These are phyloP conservation scores for Alternaria brassicicola DNA, from an alignment of 2,329 filamentous ascomycete species.

Conservation along the genomic window DNA sequence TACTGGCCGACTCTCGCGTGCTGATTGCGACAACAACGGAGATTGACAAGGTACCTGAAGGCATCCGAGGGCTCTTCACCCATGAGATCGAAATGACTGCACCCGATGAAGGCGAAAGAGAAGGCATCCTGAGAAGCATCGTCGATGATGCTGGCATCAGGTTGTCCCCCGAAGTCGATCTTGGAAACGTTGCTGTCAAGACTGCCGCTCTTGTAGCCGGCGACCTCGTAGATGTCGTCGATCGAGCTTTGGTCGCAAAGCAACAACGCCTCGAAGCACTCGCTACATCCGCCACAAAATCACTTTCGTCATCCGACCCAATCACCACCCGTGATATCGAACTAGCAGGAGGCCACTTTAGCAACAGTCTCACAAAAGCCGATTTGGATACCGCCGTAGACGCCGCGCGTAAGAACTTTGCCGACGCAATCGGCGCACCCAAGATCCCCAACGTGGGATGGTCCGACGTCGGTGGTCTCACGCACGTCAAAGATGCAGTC, in stretches of 20 bases:
- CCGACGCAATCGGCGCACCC: slow-evolving; percentile 93
- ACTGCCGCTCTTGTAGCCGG: slow-evolving; percentile 94
- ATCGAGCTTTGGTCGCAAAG: slow-evolving; percentile 81
- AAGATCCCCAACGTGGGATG: slow-evolving; percentile 98
- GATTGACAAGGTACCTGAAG: slow-evolving; percentile 90
- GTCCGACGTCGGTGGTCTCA: slow-evolving; percentile 92
- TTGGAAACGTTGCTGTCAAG: slow-evolving; percentile 86
- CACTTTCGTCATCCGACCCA: slow-evolving; percentile 37
- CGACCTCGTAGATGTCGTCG: slow-evolving; percentile 91
- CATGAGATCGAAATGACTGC: slow-evolving; percentile 94
- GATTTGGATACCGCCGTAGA: slow-evolving; percentile 96
- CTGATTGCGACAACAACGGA: slow-evolving; percentile 94
- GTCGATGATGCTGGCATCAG: slow-evolving; percentile 76
- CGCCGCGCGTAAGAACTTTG: slow-evolving; percentile 95
- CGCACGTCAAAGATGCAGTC: slow-evolving; percentile 95
- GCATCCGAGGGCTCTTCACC: slow-evolving; percentile 87
- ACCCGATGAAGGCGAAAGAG: slow-evolving; percentile 89
- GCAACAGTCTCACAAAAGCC: slow-evolving; percentile 75
- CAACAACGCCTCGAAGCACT: slow-evolving; percentile 76
- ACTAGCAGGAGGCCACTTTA: slow-evolving; percentile 80
- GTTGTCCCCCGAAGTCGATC: slow-evolving; percentile 82
- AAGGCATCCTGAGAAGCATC: slow-evolving; percentile 81
- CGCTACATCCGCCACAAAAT: slow-evolving; percentile 56
- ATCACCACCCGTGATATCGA: slow-evolving; percentile 83
- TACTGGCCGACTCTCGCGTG: slow-evolving; percentile 79